Evolutionary conservation across 2,329 filamentous ascomycete species (phyloP).

Genomic region (Cadophora malorum): DNA sequence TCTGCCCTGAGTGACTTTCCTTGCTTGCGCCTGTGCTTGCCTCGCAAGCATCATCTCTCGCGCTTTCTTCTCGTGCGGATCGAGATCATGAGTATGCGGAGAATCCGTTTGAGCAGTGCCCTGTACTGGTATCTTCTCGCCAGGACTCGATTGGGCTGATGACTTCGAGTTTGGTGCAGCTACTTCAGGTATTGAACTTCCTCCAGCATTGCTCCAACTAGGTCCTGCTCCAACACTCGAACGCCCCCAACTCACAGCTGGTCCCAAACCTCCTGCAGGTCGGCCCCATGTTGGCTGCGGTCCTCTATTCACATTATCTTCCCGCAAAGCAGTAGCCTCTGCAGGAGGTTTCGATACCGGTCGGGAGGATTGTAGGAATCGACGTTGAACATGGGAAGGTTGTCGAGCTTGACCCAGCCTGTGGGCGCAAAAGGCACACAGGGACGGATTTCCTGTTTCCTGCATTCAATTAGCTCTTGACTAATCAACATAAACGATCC

Average conservation of each 20-base stretch:
- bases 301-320: constrained; percentile 26
- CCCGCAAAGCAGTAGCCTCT: constrained; percentile 31
- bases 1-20: constrained; percentile 17
- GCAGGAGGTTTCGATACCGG: constrained; percentile 37
- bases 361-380: constrained; percentile 44
- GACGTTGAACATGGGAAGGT: constrained; percentile 43
- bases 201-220: constrained; percentile 21
- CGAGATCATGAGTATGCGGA: constrained; percentile 20
- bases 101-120: background rate
- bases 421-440: constrained; percentile 46
- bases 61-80: constrained; percentile 41
- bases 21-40: constrained; percentile 20
- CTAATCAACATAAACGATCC: too few species aligned
- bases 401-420: constrained; percentile 41
- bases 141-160: background rate
- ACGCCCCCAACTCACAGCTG: constrained; percentile 30
- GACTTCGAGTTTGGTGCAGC: background rate
- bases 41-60: constrained; percentile 36
- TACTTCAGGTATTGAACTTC: background rate
- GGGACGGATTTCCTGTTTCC: constrained; percentile 40
- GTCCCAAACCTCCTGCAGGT: constrained; percentile 18
- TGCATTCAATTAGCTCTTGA: constrained; percentile 33
- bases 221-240: constrained; percentile 24
- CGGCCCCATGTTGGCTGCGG: constrained; percentile 31
- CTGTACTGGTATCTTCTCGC: background rate